These are phyloP conservation scores for Termitomyces sp. DNA, from an alignment of 768 basidiomycete genomes.

Conservation along the genomic window DNA sequence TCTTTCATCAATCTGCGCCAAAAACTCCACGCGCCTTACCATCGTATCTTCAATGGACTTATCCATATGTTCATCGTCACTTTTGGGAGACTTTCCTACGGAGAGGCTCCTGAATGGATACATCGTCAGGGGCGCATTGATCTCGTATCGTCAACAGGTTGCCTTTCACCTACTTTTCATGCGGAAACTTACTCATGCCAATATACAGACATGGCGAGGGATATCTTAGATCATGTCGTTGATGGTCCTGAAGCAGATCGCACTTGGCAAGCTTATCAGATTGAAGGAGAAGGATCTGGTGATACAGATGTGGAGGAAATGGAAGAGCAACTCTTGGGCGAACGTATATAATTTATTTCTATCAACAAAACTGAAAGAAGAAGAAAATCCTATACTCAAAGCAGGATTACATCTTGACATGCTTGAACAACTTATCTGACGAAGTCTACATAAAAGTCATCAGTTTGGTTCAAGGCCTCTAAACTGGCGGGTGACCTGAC, in stretches of 20 bases:
- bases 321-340: constrained; percentile 42
- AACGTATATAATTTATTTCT: constrained; percentile 1
- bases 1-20: constrained; percentile 47
- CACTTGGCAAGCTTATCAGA: constrained; percentile 58
- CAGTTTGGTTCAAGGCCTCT: not conserved
- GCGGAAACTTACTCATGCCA: constrained; percentile 1
- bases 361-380: not conserved
- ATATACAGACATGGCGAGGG: constrained; percentile 47
- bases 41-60: constrained; percentile 54
- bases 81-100: constrained; percentile 70
- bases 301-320: constrained; percentile 54
- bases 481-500: constrained; percentile 26
- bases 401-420: not conserved
- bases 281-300: constrained; percentile 34
- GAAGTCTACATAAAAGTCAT: not conserved
- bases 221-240: constrained; percentile 61
- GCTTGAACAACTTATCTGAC: constrained; percentile 10
- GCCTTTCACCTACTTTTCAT: constrained; percentile 10
- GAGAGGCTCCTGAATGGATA: constrained; percentile 61
- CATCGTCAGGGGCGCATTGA: constrained; percentile 30
- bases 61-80: constrained; percentile 71
- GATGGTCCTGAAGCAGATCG: constrained; percentile 68
- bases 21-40: constrained; percentile 50
- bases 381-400: not conserved
- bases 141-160: constrained; percentile 45